Evolutionary conservation across 2,329 filamentous ascomycete genomes (phyloP), one percentile per base, ranked within the genome.

Genomic region (Pestalotiopsis sp.): DNA sequence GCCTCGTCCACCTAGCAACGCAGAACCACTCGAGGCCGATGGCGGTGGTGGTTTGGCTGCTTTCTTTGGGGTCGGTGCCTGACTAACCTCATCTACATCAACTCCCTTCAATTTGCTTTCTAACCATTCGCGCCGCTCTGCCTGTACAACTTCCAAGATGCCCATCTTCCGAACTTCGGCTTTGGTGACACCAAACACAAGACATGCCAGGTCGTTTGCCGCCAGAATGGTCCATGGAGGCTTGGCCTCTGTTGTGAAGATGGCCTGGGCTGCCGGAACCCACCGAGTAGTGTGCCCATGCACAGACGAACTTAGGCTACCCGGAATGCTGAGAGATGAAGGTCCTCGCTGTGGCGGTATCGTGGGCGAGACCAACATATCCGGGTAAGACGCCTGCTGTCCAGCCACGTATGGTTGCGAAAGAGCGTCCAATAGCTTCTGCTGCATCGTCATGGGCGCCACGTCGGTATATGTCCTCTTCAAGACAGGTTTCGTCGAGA

Each of bases 121-220:
- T 31, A 99, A 85, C 96, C 96, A 99, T 36, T 91, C 89, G 73
- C 95, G 87, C 69, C 94, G 88, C 79, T 98, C 95, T 79, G 95
- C 90, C 79, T 95, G 93, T 20, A 99, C 94, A 38, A 99, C 94
- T 78, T 98, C 95, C 69, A 99, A 82, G 68, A 99, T 98, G 62
- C 96, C 95, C 84, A 98, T 90, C 78, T 94, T 98, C 67, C 94
- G 90, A 27, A 99, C 93, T 80, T 99, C 96, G 4, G 94, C 93
- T 77, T 94, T 94, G n/a, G 95, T 97, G 11, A 99, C 94, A n/a
- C 96, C 96, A 82, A 98, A 99, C n/a, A 98, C 92, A 58, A 99
- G 85, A 80, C 96, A 99, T 20, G 96, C 96, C 63, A 99, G 85
- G 78, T 99, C 96, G 78, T 99, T 99, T 64, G 96, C 96, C 3